Base-by-base conservation (phyloP, 2,329 filamentous ascomycete species). In the Aspergillus quadricinctus region DNA sequence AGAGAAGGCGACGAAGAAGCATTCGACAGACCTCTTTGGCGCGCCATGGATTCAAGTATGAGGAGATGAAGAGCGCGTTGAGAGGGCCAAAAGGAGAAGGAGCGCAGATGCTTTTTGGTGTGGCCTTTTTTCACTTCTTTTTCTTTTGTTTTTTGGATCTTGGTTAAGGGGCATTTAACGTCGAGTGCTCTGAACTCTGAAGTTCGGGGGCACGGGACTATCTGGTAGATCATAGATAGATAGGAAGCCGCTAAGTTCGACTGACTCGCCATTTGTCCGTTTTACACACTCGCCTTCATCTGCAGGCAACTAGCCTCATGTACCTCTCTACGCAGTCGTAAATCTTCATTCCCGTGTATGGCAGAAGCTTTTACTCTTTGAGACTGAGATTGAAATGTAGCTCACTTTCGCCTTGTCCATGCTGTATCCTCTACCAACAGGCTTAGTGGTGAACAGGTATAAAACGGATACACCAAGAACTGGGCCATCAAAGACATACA, bases 11-110 rank as follows among this genome's bases (percentile, higher is more conserved):
- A 63, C 17, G 71, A 70, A 10, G 75, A 77, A 45, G 69, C 67
- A 67, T 71, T 74, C 46, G 75, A 77, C 14, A 68, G 60, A 53
- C 70, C 69, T 60, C 75, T 68, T 55, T 72, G 69, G 57, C 75
- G 73, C 61, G 69, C 68, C 75, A 77, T 77, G 59, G 60, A 61
- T 58, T 52, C 49, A 49, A 41, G 48, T 53, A 57, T 51, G 41
- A 41, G 52, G 17, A 29, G 21, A 21, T 27, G 9, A 52, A 28
- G 48, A 53, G 14, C 21, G 10, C 37, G 21, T 6, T 25, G 43
- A 46, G 40, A 21, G 23, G 6, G 23, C 10, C 19, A 14, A 25
- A 14, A 25, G 9, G 11, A 46, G 17, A 21, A 14, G n/a, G 43
- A 25, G 21, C 21, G 21, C 43, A 23, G 11, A 46, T 14, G 10